Base-by-base conservation (phyloP, 169 alveolate genomes). In the Pseudocohnilembus persalinus region DNA sequence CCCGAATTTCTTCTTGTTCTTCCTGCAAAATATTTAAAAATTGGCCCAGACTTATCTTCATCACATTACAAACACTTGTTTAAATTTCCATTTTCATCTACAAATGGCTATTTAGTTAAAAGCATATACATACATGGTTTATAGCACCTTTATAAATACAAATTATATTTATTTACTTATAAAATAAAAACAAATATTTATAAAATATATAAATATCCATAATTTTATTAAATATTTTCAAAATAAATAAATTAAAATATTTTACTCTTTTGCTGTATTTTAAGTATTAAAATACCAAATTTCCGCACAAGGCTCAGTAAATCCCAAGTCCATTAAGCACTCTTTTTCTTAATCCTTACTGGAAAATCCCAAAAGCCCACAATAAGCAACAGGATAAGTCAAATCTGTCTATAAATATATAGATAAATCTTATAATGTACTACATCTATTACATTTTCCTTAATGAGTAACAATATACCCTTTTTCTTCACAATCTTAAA, bases 41-140 rank as follows among this genome's bases (percentile, higher is more conserved):
- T 86, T n/a, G 93, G 95, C 15, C 95, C 95, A 34, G 91, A 89
- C 4, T 29, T 84, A 74, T 92, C 95, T 83, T 92, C 95, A 83
- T 92, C 93, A 68, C 95, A 89, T 83, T 92, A 77, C 6, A 92
- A 78, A 76, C 93, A 92, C 34, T 80, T 34, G 76, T 92, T 92
- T 31, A 92, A 75, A 11, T 81, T 75, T 25, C 93, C 93, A 77
- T 89, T 76, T 49, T 82, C 82, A 34, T 85, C 87, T 16, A 85
- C 85, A 76, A 84, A 87, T 28, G 91, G 88, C 73, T 87, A 87
- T 73, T 77, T 86, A 32, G 31, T 77, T n/a, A 89, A 31, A 68
- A 74, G 87, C n/a, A 91, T 79, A 63, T 78, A 82, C 87, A 92
- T 73, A 79, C 93, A 92, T 31, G 76, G 68, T 83, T 88, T 83